Percentiles rank a stretch among this genome's conserved stretches.
Conservation (phyloP, 2,329 filamentous ascomycete species). For the Spiromastix sp. region DNA sequence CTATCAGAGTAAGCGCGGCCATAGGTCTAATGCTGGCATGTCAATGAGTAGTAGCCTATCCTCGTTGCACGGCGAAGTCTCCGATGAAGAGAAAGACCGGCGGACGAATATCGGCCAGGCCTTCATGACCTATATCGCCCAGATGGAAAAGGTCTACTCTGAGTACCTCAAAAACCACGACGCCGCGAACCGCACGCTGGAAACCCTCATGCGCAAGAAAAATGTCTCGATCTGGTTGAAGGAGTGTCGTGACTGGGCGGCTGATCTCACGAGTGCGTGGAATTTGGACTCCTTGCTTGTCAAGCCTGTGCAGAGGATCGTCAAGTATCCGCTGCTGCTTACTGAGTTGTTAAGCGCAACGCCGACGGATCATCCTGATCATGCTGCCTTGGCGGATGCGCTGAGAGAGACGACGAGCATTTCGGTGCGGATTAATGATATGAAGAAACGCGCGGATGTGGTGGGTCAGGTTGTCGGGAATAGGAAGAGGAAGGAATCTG, state of each 20-base stretch:
- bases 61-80: constrained; percentile 17
- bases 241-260: constrained; percentile 85
- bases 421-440: constrained; percentile 70
- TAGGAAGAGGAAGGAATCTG: constrained; percentile 77
- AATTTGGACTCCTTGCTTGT: constrained; percentile 91
- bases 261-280: constrained; percentile 89
- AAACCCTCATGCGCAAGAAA: constrained; percentile 41
- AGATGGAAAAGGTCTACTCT: constrained; percentile 56
- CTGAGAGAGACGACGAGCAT: constrained; percentile 57
- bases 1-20: constrained; percentile 44
- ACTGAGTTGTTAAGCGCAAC: constrained; percentile 71
- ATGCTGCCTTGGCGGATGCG: constrained; percentile 57
- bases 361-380: constrained; percentile 73
- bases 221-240: constrained; percentile 70
- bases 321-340: constrained; percentile 85
- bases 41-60: constrained; percentile 19
- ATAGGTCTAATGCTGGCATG: constrained; percentile 26
- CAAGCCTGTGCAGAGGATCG: constrained; percentile 89
- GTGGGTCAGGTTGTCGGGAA: constrained; percentile 76
- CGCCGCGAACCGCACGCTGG: constrained; percentile 51
- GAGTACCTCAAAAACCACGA: constrained; percentile 57
- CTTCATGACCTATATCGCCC: constrained; percentile 44
- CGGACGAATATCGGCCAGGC: constrained; percentile 49
- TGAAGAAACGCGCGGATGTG: constrained; percentile 88
- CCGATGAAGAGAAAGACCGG: constrained; percentile 47